A percentile compares a stretch with the other conserved stretches of the same genome.
Evolutionary conservation across 768 basidiomycete species (phyloP).

Genomic region (Tulasnella sp.): DNA sequence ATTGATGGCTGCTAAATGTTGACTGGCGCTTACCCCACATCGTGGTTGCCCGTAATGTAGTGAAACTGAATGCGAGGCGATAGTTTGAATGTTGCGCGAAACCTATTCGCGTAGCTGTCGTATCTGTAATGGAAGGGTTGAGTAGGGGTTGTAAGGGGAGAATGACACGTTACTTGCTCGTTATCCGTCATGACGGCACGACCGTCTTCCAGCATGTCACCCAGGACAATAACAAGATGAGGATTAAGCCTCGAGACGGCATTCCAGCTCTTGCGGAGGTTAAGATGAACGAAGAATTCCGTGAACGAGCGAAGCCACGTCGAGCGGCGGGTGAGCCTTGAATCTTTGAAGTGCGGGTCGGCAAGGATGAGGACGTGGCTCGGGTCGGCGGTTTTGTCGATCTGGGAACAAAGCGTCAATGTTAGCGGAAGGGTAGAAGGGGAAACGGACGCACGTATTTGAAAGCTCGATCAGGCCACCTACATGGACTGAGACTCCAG

Average conservation of each 20-base stretch:
- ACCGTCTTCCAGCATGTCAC: conserved; percentile 89
- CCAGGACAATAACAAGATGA: conserved; percentile 67
- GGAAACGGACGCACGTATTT: conserved; percentile 12
- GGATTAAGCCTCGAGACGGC: conserved; percentile 47
- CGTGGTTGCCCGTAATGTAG: conserved; percentile 85
- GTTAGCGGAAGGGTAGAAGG: neutral
- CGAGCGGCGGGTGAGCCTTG: conserved; percentile 37
- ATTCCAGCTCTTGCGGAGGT: conserved; percentile 76
- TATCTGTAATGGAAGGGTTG: conserved; percentile 41
- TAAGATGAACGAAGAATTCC: conserved; percentile 61
- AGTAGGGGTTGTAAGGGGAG: neutral
- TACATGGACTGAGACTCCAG: conserved; percentile 36
- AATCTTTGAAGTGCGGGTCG: conserved; percentile 79
- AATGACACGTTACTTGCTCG: conserved; percentile 46
- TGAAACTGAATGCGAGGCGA: conserved; percentile 40
- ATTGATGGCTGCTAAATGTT: neutral
- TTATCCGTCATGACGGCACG: conserved; percentile 45
- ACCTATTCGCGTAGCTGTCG: conserved; percentile 51
- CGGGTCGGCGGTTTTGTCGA: conserved; percentile 19
- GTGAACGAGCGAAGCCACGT: conserved; percentile 49
- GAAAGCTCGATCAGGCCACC: conserved; percentile 42
- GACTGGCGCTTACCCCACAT: conserved; percentile 45
- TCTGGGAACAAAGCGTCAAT: conserved; percentile 16
- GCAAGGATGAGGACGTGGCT: conserved; percentile 69
- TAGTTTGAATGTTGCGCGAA: conserved; percentile 55